phyloP scores from a whole-genome alignment of 176 grass and related monocot species.

The Aegilops bicornis region DNA sequence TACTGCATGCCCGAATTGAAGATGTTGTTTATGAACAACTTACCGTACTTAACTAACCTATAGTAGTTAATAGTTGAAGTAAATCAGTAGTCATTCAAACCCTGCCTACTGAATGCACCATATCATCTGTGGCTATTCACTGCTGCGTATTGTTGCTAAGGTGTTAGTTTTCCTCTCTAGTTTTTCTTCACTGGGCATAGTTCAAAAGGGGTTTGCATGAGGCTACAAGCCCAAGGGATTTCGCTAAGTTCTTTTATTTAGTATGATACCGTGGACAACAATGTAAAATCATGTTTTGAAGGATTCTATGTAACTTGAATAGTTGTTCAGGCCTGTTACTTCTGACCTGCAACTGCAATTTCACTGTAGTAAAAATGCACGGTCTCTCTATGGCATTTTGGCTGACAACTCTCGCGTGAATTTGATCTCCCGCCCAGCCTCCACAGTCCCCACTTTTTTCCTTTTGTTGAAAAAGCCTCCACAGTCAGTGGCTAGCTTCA shows the following conservation, averaged over 20 bases:
- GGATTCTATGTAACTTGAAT: neutral
- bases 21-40: neutral
- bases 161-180: neutral
- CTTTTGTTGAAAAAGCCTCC: too few species aligned
- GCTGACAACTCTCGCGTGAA: neutral
- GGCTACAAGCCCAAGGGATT: neutral
- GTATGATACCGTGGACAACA: neutral
- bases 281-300: neutral
- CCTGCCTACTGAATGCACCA: neutral
- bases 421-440: neutral
- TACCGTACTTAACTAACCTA: neutral
- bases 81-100: neutral
- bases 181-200: neutral
- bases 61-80: neutral
- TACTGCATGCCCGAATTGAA: neutral
- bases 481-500: neutral
- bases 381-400: neutral
- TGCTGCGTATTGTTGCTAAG: conserved; percentile 2
- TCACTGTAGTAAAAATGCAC: neutral
- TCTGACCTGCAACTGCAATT: neutral
- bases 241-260: neutral
- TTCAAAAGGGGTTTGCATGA: neutral
- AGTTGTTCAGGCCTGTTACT: neutral
- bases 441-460: neutral
- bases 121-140: neutral